phyloP scores from a whole-genome alignment of 208 protist species.

The Leishmania aethiopica region DNA sequence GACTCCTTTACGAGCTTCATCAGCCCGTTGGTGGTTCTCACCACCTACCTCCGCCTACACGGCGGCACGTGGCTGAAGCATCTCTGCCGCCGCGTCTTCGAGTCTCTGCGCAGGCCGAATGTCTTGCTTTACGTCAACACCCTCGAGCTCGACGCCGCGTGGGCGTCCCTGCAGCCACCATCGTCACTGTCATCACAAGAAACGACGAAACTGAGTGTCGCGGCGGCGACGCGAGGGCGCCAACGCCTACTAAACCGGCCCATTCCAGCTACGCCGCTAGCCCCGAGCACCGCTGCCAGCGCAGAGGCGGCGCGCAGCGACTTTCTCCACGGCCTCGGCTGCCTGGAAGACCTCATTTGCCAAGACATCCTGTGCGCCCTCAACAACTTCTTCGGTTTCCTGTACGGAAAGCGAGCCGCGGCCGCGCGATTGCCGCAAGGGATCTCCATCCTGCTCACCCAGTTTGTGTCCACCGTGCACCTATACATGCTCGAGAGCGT shows the following conservation, averaged over 20 bases:
- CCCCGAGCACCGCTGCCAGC: not conserved
- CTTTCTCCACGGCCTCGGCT: slow-evolving; percentile 48
- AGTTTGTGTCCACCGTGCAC: slow-evolving; percentile 78
- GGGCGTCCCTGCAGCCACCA: slow-evolving; percentile 17
- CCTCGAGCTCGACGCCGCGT: slow-evolving; percentile 56
- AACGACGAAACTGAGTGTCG: not conserved
- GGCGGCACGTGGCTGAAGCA: slow-evolving; percentile 82
- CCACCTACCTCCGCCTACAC: slow-evolving; percentile 84
- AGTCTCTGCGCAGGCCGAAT: slow-evolving; percentile 75
- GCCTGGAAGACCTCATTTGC: slow-evolving; percentile 78
- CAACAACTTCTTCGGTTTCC: slow-evolving; percentile 78
- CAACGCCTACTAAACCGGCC: not conserved
- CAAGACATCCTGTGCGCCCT: slow-evolving; percentile 86
- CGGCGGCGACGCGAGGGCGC: not conserved
- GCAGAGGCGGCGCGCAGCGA: slow-evolving; percentile 8
- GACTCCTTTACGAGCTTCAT: slow-evolving; percentile 50
- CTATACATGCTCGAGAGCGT: slow-evolving; percentile 63
- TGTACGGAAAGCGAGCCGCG: slow-evolving; percentile 70
- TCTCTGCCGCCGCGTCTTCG: slow-evolving; percentile 73
- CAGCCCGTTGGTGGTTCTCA: slow-evolving; percentile 71
- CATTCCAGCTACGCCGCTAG: not conserved
- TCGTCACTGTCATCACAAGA: slow-evolving; percentile 4
- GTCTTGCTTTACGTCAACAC: slow-evolving; percentile 89
- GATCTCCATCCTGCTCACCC: slow-evolving; percentile 77
- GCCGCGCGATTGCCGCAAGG: slow-evolving; percentile 72